Base-by-base conservation (phyloP, 768 basidiomycete genomes). In the Rhodotorula kratochvilovae region DNA sequence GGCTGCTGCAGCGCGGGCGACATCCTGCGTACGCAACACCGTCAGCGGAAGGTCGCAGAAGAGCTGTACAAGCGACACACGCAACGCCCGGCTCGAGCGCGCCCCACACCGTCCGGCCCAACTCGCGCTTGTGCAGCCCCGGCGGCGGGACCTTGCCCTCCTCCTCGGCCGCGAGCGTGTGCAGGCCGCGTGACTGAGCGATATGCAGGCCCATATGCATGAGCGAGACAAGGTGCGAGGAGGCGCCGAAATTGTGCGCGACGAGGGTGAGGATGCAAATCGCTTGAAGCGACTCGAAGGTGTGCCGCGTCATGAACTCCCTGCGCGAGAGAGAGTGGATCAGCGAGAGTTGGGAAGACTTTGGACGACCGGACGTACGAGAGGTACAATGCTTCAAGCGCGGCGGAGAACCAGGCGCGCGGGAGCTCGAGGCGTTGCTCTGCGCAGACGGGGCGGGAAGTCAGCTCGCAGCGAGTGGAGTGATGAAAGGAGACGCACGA, bases 281-380 rank as follows among this genome's bases (percentile, higher is more conserved):
- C 15, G 58, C 8, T 12, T 59, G 58, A 29, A 27, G n/a, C n/a
- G 58, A 36, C 15, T 19, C 27, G n/a, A 59, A 27, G 3, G 58
- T 59, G 58, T 59, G 58, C 23, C 42, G 58, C 12, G 58, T 59
- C 58, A 59, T 45, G 58, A 59, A 45, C 27, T 59, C 58, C 39
- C 57, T 58, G n/a, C n/a, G n/a, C n/a, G n/a, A n/a, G n/a, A n/a
- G n/a, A n/a, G n/a, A n/a, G n/a, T n/a, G n/a, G n/a, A n/a, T n/a
- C n/a, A n/a, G n/a, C n/a, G n/a, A n/a, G n/a, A n/a, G n/a, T n/a
- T n/a, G n/a, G n/a, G n/a, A n/a, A n/a, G n/a, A n/a, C n/a, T n/a
- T n/a, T n/a, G n/a, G n/a, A n/a, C n/a, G n/a, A n/a, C n/a, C n/a
- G n/a, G n/a, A n/a, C n/a, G n/a, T n/a, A n/a, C n/a, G n/a, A n/a